Evolutionary conservation across 208 protist species (phyloP), one percentile per base, ranked within the genome.

Genomic region (Leishmania tropica): DNA sequence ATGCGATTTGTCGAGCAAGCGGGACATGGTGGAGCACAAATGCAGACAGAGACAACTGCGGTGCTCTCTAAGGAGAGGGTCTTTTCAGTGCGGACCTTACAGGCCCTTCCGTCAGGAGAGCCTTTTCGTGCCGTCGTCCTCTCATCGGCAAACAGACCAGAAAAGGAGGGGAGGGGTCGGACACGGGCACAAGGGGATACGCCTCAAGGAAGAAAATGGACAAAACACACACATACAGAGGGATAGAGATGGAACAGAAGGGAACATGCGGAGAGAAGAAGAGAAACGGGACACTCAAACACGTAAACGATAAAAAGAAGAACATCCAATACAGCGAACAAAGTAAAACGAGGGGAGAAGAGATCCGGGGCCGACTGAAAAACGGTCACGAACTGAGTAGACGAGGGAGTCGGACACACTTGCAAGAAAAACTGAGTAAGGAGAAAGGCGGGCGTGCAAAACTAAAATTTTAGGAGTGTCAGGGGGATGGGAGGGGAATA

Each of bases 241-340:
- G 13, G 13, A 40, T 65, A 8, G 35, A 70, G 64, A 13, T 45
- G 64, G 1, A 0, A 70, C 21, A 45, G 35, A 35, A 42, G 64
- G 51, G 15, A 54, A 15, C 60, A 7, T n/a, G 40, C 6, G 10
- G 21, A 35, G 17, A 51, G 68, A 13, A 21, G 24, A 48, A 73
- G 40, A 47, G 68, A 51, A 67, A 4, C 10, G 42, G 45, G 15
- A 45, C 70, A 21, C 35, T 6, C 13, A 13, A 24, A 37, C n/a
- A 81, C 48, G 75, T n/a, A 75, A 75, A 75, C 51, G 2, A 47
- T 31, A 48, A 28, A 62, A 42, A 73, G 19, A 47, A 58, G 60
- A 37, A 62, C 47, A 31, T 47, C 7, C 54, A 81, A 70, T 24
- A 77, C 17, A n/a, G 45, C 31, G 28, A 35, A 64, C 24, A 13